These are phyloP conservation scores for Niebla homalea DNA, from an alignment of 495 filamentous ascomycete genomes.

Conservation along the genomic window DNA sequence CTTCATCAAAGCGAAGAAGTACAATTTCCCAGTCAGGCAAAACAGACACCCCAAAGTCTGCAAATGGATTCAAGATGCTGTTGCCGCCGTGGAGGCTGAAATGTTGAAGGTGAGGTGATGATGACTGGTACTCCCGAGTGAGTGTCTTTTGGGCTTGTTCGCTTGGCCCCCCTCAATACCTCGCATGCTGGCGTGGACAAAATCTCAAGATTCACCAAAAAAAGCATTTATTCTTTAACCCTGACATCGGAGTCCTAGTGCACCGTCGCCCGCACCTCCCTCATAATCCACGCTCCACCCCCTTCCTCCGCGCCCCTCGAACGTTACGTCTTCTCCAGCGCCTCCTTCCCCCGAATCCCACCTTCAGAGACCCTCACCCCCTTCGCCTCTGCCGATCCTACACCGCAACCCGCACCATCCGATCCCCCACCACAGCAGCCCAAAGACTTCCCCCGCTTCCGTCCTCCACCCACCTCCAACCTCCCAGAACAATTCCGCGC, in stretches of 20 bases:
- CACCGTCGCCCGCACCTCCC: constrained; percentile 54
- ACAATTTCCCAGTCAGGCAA: constrained; percentile 82
- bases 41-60: constrained; percentile 83
- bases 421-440: neutral
- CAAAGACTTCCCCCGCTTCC: constrained; percentile 3
- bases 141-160: too few relatives aligned
- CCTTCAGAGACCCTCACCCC: constrained; percentile 27
- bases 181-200: too few relatives aligned
- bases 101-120: constrained; percentile 43
- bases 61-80: constrained; percentile 76
- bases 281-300: constrained; percentile 53
- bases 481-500: constrained; percentile 63
- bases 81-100: constrained; percentile 60
- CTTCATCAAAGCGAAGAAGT: constrained; percentile 71
- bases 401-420: constrained; percentile 1
- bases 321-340: constrained; percentile 75
- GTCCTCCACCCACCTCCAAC: constrained; percentile 30
- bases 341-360: constrained; percentile 54
- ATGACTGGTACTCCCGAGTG: neutral
- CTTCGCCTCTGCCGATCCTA: constrained; percentile 21
- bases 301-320: constrained; percentile 49
- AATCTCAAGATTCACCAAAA: too few relatives aligned
- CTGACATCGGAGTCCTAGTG: constrained; percentile 16
- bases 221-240: too few relatives aligned
- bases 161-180: neutral